Evolutionary conservation across 2,329 filamentous ascomycete species (phyloP), one percentile per base, ranked within the genome.

Genomic region (Xylariaceae sp.): DNA sequence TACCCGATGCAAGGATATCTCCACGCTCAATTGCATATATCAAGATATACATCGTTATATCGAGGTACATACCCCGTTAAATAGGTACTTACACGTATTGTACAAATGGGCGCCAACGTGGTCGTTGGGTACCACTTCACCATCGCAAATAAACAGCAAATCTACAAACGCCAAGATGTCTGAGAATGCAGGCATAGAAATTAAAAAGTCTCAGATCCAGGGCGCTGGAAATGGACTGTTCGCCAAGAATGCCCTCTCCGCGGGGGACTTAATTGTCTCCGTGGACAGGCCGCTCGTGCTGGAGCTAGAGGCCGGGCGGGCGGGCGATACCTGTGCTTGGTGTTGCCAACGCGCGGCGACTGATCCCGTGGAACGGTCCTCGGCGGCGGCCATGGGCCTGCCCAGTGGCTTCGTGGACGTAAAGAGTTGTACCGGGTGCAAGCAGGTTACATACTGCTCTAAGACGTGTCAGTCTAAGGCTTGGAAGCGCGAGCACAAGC

Each of bases 401-500:
- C 69, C 69, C 1, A 56, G 18, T 48, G 68, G 67, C 7, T 61
- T 62, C 50, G 60, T 59, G 5, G 64, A 70, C 18, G 58, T 66
- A 51, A 70, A 70, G 55, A 53, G 51, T 50, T 71, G 69, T 59
- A 65, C 65, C 2, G 67, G 62, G 18, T 71, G 69, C 55, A 59
- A 55, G 37, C 55, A 61, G 10, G 65, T 67, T 48, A 61, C 52
- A 23, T 71, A 71, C 62, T 71, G 69, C 56, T 70, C 69, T 35
- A 69, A 66, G 61, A 51, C 58, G 11, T 71, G 69, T 62, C 69
- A 71, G 56, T 56, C 62, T n/a, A 64, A 59, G 51, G 68, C 66
- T 23, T 71, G 69, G 69, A 70, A 71, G 51, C 60, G 62, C 35
- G 69, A 70, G 56, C 69, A 71, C 60, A 70, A 70, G 62, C 53